phyloP scores from a whole-genome alignment of 2,329 filamentous ascomycete species.

The Neofusicoccum umdonicola region DNA sequence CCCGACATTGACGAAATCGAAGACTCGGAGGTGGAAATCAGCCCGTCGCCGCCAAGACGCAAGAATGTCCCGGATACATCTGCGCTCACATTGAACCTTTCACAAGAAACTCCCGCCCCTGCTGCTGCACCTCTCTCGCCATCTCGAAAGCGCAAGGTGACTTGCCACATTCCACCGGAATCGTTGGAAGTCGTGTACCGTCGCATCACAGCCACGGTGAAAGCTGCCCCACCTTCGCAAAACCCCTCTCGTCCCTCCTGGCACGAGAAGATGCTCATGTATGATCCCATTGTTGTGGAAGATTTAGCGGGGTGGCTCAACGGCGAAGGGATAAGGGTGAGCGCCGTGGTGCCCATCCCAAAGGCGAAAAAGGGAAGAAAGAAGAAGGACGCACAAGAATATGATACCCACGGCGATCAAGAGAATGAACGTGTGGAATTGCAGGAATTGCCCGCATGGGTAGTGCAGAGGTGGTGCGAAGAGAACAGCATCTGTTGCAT shows the following conservation, averaged over 20 bases:
- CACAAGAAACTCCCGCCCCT: not conserved
- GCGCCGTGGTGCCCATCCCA: constrained; percentile 47
- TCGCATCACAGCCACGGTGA: constrained; percentile 50
- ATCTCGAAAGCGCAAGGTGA: not conserved
- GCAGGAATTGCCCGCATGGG: constrained; percentile 39
- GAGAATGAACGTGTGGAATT: constrained; percentile 26
- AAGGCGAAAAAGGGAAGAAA: not conserved
- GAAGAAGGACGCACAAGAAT: constrained; percentile 28
- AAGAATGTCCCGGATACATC: not conserved
- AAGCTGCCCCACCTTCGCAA: constrained; percentile 40
- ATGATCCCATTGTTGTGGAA: constrained; percentile 85
- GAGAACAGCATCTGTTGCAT: constrained; percentile 77
- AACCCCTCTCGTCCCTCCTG: constrained; percentile 58
- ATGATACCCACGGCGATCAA: constrained; percentile 56
- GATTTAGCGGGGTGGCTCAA: constrained; percentile 84
- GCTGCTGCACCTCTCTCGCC: not conserved
- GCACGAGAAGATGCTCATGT: constrained; percentile 91
- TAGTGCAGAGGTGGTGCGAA: constrained; percentile 87
- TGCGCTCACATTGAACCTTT: constrained; percentile 21
- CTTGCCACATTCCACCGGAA: not conserved
- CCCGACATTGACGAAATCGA: constrained; percentile 38
- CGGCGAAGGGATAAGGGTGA: constrained; percentile 41
- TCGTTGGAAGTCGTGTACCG: constrained; percentile 35
- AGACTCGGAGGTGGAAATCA: constrained; percentile 36
- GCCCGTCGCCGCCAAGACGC: constrained; percentile 35